Base-by-base conservation (phyloP, 805 yeast species). In the Maudiozyma turicensis region DNA sequence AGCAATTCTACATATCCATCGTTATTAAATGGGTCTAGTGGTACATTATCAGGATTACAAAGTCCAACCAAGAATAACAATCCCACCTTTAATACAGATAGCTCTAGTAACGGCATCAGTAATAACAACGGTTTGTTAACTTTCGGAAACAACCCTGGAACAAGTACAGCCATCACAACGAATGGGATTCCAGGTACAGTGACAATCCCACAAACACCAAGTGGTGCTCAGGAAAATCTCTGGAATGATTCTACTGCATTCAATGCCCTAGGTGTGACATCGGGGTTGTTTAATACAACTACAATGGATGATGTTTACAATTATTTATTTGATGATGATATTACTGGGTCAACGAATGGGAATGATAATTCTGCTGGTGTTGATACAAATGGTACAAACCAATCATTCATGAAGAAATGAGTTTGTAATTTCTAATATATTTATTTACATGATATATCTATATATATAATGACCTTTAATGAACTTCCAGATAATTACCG, bases 281-380 rank as follows among this genome's bases (percentile, higher is more conserved):
- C 53, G n/a, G 54, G 57, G 9, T 51, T 57, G 47, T 62, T 60
- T 40, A 59, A 60, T 43, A 62, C 66, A 1, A 62, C 66, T 4
- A 62, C 66, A 3, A 60, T 62, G 63, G 65, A 62, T 49, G 65
- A 62, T 45, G 60, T 62, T 11, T 59, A 59, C 45, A 62, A 58
- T 39, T 61, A 58, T 37, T 49, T 61, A 41, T 62, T 62, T 40
- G 63, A 62, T 42, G 60, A 40, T 26, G 32, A 40, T 40, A 40
- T 40, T 28, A 20, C 32, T 9, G 40, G 40, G 40, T 3, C 29
- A 26, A 38, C 58, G 28, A 45, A 15, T 13, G 43, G 6, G 8
- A 40, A 32, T 15, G 38, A 40, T n/a, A 40, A 40, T 31, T 7
- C 51, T 28, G 31, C 51, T 41, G 15, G 28, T 14, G 14, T 28